Base-by-base conservation (phyloP, 352 stramenopile species). In the Aphanomyces astaci region DNA sequence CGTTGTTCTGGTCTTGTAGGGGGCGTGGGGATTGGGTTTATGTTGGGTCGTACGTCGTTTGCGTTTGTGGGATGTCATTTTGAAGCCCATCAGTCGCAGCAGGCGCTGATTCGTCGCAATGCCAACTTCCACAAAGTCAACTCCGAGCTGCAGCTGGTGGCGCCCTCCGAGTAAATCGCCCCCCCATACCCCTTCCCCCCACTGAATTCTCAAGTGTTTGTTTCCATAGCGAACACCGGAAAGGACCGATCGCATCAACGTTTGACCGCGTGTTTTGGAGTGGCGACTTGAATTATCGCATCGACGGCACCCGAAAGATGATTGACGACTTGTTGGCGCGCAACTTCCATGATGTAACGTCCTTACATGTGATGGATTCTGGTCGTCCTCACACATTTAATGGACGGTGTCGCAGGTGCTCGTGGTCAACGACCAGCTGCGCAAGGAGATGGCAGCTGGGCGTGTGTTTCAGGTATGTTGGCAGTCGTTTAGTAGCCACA, bases 1-100 rank as follows among this genome's bases (percentile, higher is more conserved):
- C n/a, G n/a, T n/a, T n/a, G n/a, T n/a, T n/a, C n/a, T n/a, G 30
- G 7, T 39, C 22, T 7, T 15, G 22, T n/a, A 68, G 62, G 87
- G 25, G 93, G 90, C n/a, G 94, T 98, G 22, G 92, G 86, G 24
- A 85, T 97, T 11, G 92, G 92, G 24, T 82, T 98, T 62, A 78
- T 54, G 0, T 66, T 97, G 1, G 90, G 78, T 1, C 36, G 68
- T 28, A 96, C 89, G 3, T 87, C 76, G 57, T 94, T 98, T 53
- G 79, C 96, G 0, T 97, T 99, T 65, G 79, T 98, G 25, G 96
- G 94, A 60, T 88, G 79, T 66, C 96, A 99, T 69, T 88, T 99
- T 52, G 96, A 97, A 36, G 95, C 95, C 1, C 93, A 98, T 64
- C 92, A 98, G 45, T 87, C 87, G 0, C 32, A 53, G 11, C 74